These are phyloP conservation scores for Porphyridium purpureum DNA, from an alignment of 23 red algal genomes.

Conservation along the genomic window DNA sequence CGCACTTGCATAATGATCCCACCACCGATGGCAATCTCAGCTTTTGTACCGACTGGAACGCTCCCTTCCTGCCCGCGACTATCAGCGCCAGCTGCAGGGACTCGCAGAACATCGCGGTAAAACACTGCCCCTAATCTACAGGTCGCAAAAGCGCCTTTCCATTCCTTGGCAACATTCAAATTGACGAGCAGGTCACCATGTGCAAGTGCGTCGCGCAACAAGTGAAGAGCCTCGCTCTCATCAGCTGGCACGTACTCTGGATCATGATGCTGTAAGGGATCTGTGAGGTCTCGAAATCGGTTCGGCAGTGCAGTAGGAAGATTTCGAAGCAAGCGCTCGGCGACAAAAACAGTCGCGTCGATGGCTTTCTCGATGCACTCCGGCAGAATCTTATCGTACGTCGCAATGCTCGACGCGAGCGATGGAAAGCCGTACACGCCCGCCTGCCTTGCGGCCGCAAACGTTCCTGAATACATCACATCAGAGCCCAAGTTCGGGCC, in stretches of 20 bases:
- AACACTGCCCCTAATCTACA: slow-evolving; percentile 59
- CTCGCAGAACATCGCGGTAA: slow-evolving; percentile 76
- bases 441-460: slow-evolving; percentile 79
- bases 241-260: background rate
- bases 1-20: too few relatives aligned
- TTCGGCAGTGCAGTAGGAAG: slow-evolving; percentile 9
- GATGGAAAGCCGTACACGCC: slow-evolving; percentile 81
- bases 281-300: background rate
- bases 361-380: slow-evolving; percentile 1
- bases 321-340: slow-evolving; percentile 4
- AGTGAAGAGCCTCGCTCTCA: background rate
- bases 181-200: slow-evolving; percentile 69
- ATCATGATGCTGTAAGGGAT: slow-evolving; percentile 1
- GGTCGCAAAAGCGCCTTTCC: slow-evolving; percentile 38
- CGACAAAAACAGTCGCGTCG: slow-evolving; percentile 5
- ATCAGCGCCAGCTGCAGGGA: too few relatives aligned
- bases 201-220: slow-evolving; percentile 42
- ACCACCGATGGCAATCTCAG: too few relatives aligned
- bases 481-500: slow-evolving; percentile 84
- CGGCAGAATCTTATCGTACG: slow-evolving; percentile 3
- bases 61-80: too few relatives aligned
- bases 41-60: too few relatives aligned
- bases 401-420: slow-evolving; percentile 43
- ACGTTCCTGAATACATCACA: slow-evolving; percentile 91
- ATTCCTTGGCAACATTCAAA: slow-evolving; percentile 59